Conservation (phyloP, 2,329 filamentous ascomycete genomes). For the Apiospora kogelbergensis region DNA sequence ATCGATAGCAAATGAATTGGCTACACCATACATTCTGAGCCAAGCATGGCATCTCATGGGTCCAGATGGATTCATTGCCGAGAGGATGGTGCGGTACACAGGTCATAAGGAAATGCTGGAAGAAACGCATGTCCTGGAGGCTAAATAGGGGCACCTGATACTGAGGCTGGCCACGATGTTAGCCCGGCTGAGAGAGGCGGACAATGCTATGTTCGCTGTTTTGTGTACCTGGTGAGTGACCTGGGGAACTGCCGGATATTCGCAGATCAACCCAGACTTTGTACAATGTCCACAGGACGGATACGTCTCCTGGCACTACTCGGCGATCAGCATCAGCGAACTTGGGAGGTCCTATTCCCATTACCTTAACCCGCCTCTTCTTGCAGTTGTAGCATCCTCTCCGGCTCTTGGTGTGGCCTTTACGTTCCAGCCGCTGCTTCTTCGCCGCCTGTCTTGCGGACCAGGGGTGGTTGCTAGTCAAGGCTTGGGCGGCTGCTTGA, state of each 20-base stretch:
- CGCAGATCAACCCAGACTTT: slow-evolving; percentile 62
- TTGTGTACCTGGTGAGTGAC: slow-evolving; percentile 49
- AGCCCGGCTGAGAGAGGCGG: neutral
- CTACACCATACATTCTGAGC: slow-evolving; percentile 58
- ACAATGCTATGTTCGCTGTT: neutral
- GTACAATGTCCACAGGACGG: slow-evolving; percentile 63
- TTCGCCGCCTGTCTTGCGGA: slow-evolving; percentile 18
- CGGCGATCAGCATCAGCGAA: neutral
- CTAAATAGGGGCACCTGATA: slow-evolving; percentile 59
- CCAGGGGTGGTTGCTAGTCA: neutral
- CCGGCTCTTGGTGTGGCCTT: slow-evolving; percentile 66
- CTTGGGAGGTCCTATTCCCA: neutral
- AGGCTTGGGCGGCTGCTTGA: neutral
- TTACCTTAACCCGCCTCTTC: slow-evolving; percentile 62
- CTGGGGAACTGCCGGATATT: slow-evolving; percentile 55
- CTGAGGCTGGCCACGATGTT: slow-evolving; percentile 42
- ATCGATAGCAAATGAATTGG: neutral
- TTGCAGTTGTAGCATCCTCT: slow-evolving; percentile 69
- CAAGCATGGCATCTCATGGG: slow-evolving; percentile 64
- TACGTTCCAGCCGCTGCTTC: slow-evolving; percentile 49
- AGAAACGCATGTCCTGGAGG: slow-evolving; percentile 66
- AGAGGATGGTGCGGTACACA: slow-evolving; percentile 66
- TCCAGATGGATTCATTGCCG: slow-evolving; percentile 66
- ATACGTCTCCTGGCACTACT: slow-evolving; percentile 63
- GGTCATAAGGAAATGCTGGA: slow-evolving; percentile 63